phyloP scores from a whole-genome alignment of 208 protist species.

The Naegleria lovaniensis region DNA sequence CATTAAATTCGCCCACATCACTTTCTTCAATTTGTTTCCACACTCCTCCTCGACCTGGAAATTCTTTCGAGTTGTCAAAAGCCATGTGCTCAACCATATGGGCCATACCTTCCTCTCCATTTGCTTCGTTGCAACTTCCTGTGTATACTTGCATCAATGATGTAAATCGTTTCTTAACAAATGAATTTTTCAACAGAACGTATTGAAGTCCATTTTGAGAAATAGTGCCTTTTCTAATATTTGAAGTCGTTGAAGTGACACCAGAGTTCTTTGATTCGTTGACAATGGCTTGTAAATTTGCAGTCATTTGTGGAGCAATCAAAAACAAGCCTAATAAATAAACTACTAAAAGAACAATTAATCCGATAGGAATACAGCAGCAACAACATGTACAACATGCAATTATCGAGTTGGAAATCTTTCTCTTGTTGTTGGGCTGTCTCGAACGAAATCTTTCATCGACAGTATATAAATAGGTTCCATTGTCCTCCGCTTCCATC shows the following conservation, averaged over 20 bases:
- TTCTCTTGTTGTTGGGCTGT: not conserved
- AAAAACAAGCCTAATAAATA: not conserved
- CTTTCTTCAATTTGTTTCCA: conserved; percentile 10
- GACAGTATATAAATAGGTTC: not conserved
- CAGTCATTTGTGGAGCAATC: not conserved
- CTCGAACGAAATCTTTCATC: not conserved
- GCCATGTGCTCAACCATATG: conserved; percentile 34
- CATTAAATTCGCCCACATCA: conserved; percentile 1
- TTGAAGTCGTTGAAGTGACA: not conserved
- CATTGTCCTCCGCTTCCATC: not conserved
- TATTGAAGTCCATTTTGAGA: conserved; percentile 5
- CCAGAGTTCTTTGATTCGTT: not conserved
- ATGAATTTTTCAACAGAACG: not conserved
- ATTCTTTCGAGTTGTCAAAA: conserved; percentile 26
- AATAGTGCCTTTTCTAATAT: not conserved
- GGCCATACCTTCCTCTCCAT: conserved; percentile 9
- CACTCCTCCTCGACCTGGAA: conserved; percentile 27
- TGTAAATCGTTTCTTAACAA: not conserved
- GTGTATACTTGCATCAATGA: not conserved
- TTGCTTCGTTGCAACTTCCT: conserved; percentile 8
- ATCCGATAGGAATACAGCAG: not conserved
- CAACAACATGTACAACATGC: not conserved
- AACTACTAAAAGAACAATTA: not conserved
- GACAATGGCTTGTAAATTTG: not conserved
- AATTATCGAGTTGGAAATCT: not conserved